Evolutionary conservation across 257 asterid genomes (phyloP).

Genomic region (Parsonsia alboflavescens): DNA sequence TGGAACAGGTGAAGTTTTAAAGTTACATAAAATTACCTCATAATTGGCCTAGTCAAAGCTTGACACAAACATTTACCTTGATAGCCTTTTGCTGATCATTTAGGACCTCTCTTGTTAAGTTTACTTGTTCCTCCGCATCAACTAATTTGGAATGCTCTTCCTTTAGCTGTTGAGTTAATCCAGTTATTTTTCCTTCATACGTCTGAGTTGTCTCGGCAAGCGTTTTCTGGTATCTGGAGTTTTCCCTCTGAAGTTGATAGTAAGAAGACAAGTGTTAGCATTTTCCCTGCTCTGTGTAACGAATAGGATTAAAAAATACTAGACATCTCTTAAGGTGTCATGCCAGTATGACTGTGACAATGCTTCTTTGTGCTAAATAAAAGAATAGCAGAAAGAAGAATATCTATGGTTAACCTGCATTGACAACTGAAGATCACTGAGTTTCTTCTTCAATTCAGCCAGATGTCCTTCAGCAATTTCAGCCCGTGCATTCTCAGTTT

Average conservation of each 20-base stretch:
- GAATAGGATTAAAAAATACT: slow-evolving; percentile 1
- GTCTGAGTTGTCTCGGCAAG: slow-evolving; percentile 69
- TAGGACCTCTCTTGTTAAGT: slow-evolving; percentile 28
- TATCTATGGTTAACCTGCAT: slow-evolving; percentile 46
- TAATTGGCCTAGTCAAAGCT: background rate
- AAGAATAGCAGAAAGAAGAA: background rate
- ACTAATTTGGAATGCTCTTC: slow-evolving; percentile 40
- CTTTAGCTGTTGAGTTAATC: slow-evolving; percentile 45
- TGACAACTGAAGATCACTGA: slow-evolving; percentile 41
- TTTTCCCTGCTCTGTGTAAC: slow-evolving; percentile 16
- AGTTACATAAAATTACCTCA: background rate
- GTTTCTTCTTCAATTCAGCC: slow-evolving; percentile 48
- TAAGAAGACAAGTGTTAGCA: slow-evolving; percentile 18
- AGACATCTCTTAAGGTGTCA: background rate
- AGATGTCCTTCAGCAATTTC: slow-evolving; percentile 49
- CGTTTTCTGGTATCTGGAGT: slow-evolving; percentile 46
- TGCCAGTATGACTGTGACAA: background rate
- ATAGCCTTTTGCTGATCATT: slow-evolving; percentile 39
- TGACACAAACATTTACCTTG: slow-evolving; percentile 41
- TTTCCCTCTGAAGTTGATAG: slow-evolving; percentile 58
- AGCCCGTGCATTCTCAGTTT: slow-evolving; percentile 31
- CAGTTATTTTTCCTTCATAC: slow-evolving; percentile 64
- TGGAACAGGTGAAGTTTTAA: background rate
- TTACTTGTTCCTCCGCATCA: slow-evolving; percentile 50
- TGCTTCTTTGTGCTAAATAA: background rate